phyloP scores from a whole-genome alignment of 2,329 filamentous ascomycete genomes.

The Pseudogymnoascus sp. region DNA sequence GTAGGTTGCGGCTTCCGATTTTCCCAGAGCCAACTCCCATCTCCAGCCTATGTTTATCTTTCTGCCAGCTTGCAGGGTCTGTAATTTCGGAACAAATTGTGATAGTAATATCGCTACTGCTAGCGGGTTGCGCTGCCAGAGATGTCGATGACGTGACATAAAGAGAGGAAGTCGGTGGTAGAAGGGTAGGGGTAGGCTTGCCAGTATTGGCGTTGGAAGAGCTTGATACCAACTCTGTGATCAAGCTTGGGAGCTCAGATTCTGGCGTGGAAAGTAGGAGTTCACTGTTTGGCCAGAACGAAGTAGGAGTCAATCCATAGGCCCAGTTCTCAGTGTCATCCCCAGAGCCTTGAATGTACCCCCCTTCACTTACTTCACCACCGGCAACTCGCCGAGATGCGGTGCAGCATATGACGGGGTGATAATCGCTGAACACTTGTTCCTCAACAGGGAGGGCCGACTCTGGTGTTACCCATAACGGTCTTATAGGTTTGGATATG shows the following conservation, averaged over 20 bases:
- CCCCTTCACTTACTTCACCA: conserved; percentile 58
- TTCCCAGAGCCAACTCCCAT: conserved; percentile 66
- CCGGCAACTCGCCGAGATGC: conserved; percentile 64
- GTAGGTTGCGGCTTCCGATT: conserved; percentile 72
- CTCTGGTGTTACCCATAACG: conserved; percentile 72
- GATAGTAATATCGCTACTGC: conserved; percentile 24
- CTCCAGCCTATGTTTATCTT: conserved; percentile 31
- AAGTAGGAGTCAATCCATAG: conserved; percentile 60
- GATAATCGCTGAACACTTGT: conserved; percentile 47
- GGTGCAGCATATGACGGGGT: conserved; percentile 76
- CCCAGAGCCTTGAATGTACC: conserved; percentile 88
- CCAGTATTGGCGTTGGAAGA: not conserved
- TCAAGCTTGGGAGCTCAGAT: conserved; percentile 48
- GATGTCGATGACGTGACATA: conserved; percentile 19
- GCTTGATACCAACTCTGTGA: conserved; percentile 35
- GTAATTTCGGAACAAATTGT: conserved; percentile 36
- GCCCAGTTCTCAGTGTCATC: conserved; percentile 96
- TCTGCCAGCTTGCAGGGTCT: conserved; percentile 35
- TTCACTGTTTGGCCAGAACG: conserved; percentile 70
- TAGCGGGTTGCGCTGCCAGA: conserved; percentile 1
- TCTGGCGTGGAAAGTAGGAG: conserved; percentile 56
- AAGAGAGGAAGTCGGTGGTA: conserved; percentile 21
- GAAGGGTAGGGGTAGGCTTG: not conserved
- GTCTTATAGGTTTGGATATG: conserved; percentile 63
- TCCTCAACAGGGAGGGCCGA: conserved; percentile 38